phyloP scores from a whole-genome alignment of 257 asterid genomes.

The Thymus quinquecostatus region DNA sequence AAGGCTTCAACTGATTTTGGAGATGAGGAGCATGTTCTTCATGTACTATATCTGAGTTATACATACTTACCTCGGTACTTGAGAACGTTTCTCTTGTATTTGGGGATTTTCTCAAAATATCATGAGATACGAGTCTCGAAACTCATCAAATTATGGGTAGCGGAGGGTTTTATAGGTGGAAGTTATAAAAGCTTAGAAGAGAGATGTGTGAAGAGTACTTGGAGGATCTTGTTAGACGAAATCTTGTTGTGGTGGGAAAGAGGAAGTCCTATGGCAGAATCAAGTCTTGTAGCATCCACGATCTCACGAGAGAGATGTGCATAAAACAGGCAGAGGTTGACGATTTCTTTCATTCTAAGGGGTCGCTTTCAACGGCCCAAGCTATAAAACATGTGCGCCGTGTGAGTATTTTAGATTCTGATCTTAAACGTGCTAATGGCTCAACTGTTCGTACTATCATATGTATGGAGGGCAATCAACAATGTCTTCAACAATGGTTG shows the following conservation, averaged over 20 bases:
- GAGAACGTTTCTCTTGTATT: slow-evolving; percentile 8
- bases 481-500: neutral
- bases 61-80: slow-evolving; percentile 13
- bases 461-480: neutral
- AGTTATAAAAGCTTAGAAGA: neutral
- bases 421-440: neutral
- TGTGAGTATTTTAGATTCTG: neutral
- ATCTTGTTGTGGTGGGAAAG: neutral
- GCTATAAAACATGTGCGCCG: neutral
- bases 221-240: slow-evolving; percentile 12
- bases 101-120: slow-evolving; percentile 4
- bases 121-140: neutral
- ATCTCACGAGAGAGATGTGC: slow-evolving; percentile 19
- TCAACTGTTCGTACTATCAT: neutral
- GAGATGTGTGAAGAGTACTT: slow-evolving; percentile 11
- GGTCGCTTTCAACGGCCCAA: neutral
- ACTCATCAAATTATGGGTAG: slow-evolving; percentile 14
- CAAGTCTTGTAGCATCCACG: neutral
- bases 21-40: neutral
- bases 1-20: neutral
- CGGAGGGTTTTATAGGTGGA: slow-evolving; percentile 9
- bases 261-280: slow-evolving; percentile 14
- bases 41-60: slow-evolving; percentile 15
- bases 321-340: neutral
- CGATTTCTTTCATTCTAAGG: neutral